phyloP scores from a whole-genome alignment of 2,329 filamentous ascomycete genomes.

The Ceratocystis papillata region DNA sequence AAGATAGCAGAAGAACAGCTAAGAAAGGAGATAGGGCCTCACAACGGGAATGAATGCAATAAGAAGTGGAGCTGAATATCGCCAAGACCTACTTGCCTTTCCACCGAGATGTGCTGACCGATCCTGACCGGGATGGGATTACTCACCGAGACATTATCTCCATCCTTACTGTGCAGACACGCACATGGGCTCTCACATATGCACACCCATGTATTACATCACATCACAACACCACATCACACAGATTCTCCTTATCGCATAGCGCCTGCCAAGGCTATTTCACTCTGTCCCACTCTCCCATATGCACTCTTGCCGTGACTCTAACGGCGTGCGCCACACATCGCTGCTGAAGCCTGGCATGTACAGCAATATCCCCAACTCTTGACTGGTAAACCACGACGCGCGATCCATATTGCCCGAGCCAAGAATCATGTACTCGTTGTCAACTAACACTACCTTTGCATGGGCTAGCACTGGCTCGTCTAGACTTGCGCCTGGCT shows the following conservation, averaged over 20 bases:
- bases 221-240: neutral
- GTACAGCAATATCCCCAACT: conserved; percentile 56
- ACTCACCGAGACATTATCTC: neutral
- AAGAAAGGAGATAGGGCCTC: neutral
- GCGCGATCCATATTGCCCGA: conserved; percentile 78
- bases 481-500: conserved; percentile 30
- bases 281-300: conserved; percentile 3
- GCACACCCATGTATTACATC: neutral
- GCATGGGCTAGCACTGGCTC: conserved; percentile 66
- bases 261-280: neutral
- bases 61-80: neutral
- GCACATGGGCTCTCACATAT: neutral
- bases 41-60: neutral
- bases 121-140: neutral
- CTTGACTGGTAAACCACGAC: conserved; percentile 79
- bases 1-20: neutral
- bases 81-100: too few relatives aligned
- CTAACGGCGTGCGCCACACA: conserved; percentile 35
- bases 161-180: neutral
- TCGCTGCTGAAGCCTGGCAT: conserved; percentile 33
- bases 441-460: conserved; percentile 66
- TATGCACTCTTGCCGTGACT: conserved; percentile 29
- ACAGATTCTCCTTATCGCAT: neutral
- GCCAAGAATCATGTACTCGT: conserved; percentile 55
- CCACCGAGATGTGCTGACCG: neutral